These are phyloP conservation scores for Colletotrichum sp. DNA, from an alignment of 2,329 filamentous ascomycete species.

Conservation along the genomic window DNA sequence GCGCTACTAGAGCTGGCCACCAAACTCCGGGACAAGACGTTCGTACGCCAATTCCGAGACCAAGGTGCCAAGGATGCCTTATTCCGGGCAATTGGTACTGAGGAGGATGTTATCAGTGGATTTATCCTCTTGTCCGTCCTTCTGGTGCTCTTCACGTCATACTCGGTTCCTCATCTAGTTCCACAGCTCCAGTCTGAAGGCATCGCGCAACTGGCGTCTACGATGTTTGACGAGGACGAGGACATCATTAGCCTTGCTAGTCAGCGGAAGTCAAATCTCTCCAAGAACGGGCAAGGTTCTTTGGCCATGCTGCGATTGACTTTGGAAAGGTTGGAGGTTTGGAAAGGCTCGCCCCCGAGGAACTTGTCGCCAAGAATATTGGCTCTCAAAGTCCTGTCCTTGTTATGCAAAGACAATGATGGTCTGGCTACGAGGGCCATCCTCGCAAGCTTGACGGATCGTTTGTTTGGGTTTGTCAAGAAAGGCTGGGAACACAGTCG, in stretches of 20 bases:
- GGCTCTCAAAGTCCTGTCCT: constrained; percentile 62
- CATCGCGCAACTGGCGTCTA: constrained; percentile 58
- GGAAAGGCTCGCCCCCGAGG: constrained; percentile 58
- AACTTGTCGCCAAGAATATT: constrained; percentile 67
- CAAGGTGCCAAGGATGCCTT: constrained; percentile 74
- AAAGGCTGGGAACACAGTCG: constrained; percentile 8
- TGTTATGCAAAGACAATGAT: constrained; percentile 8
- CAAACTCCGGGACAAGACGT: constrained; percentile 66
- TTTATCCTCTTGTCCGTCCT: constrained; percentile 70
- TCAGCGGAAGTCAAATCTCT: constrained; percentile 72
- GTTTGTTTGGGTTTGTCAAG: constrained; percentile 23
- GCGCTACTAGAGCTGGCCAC: constrained; percentile 65
- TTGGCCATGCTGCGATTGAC: constrained; percentile 59
- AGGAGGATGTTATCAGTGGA: constrained; percentile 65
- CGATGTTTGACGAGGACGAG: constrained; percentile 55
- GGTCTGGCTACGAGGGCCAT: constrained; percentile 3
- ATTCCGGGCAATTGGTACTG: constrained; percentile 63
- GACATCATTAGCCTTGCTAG: constrained; percentile 67
- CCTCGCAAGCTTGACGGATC: constrained; percentile 15
- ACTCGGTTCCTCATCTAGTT: constrained; percentile 64
- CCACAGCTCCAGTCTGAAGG: constrained; percentile 61
- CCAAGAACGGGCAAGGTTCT: constrained; percentile 64
- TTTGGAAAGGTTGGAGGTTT: constrained; percentile 60
- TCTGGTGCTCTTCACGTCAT: constrained; percentile 64
- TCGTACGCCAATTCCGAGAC: constrained; percentile 74